Conservation (phyloP, 176 grass and related monocot genomes). For the Aegilops tauschii region DNA sequence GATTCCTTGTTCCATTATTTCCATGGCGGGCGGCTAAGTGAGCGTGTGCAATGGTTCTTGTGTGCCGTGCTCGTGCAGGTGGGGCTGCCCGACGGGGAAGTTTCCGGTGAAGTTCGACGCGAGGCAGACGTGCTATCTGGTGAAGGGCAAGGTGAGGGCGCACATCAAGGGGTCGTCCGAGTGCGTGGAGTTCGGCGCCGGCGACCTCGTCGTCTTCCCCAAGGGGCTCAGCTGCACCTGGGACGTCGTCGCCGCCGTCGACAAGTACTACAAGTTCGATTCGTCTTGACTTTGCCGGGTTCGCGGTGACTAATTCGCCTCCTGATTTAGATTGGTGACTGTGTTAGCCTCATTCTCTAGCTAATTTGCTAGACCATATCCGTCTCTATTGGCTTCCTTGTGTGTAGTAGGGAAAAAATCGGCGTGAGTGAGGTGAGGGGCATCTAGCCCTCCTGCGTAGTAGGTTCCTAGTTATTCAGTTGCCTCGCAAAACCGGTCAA, state of each 20-base stretch:
- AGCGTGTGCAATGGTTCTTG: neutral
- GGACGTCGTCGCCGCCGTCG: constrained; percentile 73
- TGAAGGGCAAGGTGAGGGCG: constrained; percentile 79
- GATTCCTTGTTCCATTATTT: neutral
- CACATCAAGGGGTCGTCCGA: constrained; percentile 71
- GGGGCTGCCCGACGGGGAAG: constrained; percentile 82
- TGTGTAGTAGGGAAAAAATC: constrained; percentile 1
- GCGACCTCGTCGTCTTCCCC: constrained; percentile 89
- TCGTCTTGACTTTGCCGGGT: constrained; percentile 44
- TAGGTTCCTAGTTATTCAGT: constrained; percentile 28
- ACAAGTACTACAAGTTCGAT: constrained; percentile 95
- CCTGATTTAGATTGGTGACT: neutral
- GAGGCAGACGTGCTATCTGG: constrained; percentile 80
- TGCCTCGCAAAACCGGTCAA: constrained; percentile 28
- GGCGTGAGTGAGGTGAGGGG: neutral
- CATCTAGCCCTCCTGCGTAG: constrained; percentile 25
- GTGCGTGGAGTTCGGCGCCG: constrained; percentile 82
- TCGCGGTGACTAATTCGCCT: constrained; percentile 14
- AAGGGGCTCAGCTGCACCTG: constrained; percentile 92
- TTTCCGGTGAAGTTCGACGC: constrained; percentile 86
- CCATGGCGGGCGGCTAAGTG: neutral
- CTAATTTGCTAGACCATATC: constrained; percentile 37
- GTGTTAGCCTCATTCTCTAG: constrained; percentile 33
- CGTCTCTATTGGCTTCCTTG: neutral
- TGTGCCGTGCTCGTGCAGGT: constrained; percentile 40